Base-by-base conservation (phyloP, 306 rosid genomes). In the Lathyrus sativus region DNA sequence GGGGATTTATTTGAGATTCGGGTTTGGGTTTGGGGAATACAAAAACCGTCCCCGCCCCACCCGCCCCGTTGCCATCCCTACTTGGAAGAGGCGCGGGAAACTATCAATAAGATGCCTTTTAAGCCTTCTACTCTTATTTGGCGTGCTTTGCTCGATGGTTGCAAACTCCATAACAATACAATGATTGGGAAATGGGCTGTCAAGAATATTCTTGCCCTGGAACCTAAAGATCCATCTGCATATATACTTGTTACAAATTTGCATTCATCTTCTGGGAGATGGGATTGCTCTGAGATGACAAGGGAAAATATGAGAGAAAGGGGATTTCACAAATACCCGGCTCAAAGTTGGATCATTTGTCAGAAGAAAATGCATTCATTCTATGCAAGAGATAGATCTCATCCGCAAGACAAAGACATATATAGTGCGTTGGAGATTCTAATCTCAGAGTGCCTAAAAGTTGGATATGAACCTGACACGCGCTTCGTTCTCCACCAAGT, bases 141-240 rank as follows among this genome's bases (percentile, higher is more conserved):
- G 98, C 91, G 96, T 6, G 81, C 96, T 59, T 82, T 92, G 86
- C 96, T 90, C 22, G 88, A 89, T 74, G 75, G 93, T 73, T 84
- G 88, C 65, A 90, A 85, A 70, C 68, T 86, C 64, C 87, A 68
- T 42, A 73, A 70, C 74, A 85, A 88, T 41, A 75, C 76, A 69
- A 7, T 66, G 22, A 79, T 90, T 43, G 98, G 79, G 51, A 86
- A 79, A 72, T 80, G 84, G 76, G 87, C 79, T 43, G 76, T 60
- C 14, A 90, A 82, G 78, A 60, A 15, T 37, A 88, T 92, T 38
- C 85, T 92, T 67, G 78, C 87, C 35, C 18, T 85, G 73, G 85
- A 90, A 62, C 96, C 96, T 7, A 81, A 77, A 43, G 89, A 90
- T 70, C 88, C 96, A 48, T 88, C 92, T 12, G 73, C 88, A 53